Evolutionary conservation across 2,329 filamentous ascomycete genomes (phyloP).

Genomic region (Plenodomus lindquistii): DNA sequence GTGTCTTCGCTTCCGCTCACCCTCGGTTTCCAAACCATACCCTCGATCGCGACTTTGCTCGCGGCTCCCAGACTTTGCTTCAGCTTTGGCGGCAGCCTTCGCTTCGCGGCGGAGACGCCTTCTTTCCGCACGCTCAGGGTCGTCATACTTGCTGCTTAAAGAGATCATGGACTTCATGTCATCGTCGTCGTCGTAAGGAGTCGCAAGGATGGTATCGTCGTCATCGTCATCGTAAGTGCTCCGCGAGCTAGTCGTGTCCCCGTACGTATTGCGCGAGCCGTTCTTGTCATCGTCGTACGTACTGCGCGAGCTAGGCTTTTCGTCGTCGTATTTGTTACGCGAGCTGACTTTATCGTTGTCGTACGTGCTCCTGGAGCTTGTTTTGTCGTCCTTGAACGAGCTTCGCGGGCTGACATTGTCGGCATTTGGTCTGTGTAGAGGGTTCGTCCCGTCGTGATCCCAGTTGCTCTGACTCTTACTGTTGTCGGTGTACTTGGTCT

Average conservation of each 20-base stretch:
- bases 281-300: conserved; percentile 2
- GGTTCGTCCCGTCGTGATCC: too few species aligned
- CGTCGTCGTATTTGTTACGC: neutral
- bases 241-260: neutral
- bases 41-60: conserved; percentile 44
- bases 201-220: conserved; percentile 12
- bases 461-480: neutral
- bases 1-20: conserved; percentile 37
- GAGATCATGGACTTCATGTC: conserved; percentile 29
- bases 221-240: conserved; percentile 9
- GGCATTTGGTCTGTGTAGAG: too few species aligned
- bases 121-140: conserved; percentile 37
- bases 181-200: conserved; percentile 18
- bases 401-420: too few species aligned
- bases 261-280: neutral
- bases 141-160: conserved; percentile 30
- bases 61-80: conserved; percentile 16
- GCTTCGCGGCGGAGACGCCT: conserved; percentile 28
- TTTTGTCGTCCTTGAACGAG: too few species aligned
- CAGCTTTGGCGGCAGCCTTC: conserved; percentile 1
- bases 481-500: neutral
- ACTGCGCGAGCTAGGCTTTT: neutral
- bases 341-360: neutral
- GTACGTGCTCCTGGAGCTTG: too few species aligned
- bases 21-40: conserved; percentile 36